Evolutionary conservation across 148 eudicot species (phyloP).

Genomic region (Rhododendron griersonianum): DNA sequence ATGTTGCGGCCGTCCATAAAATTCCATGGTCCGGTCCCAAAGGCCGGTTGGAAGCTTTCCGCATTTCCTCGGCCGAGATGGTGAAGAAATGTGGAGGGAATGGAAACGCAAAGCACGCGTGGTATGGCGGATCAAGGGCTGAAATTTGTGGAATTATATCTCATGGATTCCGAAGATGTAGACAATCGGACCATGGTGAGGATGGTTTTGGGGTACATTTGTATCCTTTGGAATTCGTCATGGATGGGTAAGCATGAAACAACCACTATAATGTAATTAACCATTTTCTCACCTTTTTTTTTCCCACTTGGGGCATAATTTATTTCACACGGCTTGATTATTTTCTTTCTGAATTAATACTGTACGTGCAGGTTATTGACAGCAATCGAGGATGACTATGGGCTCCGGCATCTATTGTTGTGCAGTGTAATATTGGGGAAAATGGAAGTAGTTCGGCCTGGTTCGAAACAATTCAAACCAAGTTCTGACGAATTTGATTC

Average conservation of each 20-base stretch:
- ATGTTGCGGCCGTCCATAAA: not conserved
- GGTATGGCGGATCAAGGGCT: not conserved
- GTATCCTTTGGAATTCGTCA: not conserved
- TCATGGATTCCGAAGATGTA: not conserved
- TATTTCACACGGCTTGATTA: too few relatives aligned
- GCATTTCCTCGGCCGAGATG: not conserved
- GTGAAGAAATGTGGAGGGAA: not conserved
- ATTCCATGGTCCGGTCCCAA: not conserved
- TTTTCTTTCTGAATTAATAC: too few relatives aligned
- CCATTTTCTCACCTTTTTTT: too few relatives aligned
- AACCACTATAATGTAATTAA: not conserved
- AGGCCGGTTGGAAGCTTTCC: not conserved
- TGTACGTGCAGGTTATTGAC: too few relatives aligned
- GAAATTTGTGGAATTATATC: not conserved
- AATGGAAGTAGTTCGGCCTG: not conserved
- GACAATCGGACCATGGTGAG: not conserved
- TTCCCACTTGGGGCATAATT: too few relatives aligned
- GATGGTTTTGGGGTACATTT: not conserved
- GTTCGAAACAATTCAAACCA: not conserved
- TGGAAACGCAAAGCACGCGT: not conserved
- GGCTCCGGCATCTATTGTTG: too few relatives aligned
- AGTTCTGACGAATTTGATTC: not conserved
- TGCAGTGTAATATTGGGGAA: not conserved
- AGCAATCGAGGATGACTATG: too few relatives aligned
- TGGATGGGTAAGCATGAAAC: not conserved